phyloP scores from a whole-genome alignment of 1,284 basidiomycete genomes.

The Schizophyllum commune region DNA sequence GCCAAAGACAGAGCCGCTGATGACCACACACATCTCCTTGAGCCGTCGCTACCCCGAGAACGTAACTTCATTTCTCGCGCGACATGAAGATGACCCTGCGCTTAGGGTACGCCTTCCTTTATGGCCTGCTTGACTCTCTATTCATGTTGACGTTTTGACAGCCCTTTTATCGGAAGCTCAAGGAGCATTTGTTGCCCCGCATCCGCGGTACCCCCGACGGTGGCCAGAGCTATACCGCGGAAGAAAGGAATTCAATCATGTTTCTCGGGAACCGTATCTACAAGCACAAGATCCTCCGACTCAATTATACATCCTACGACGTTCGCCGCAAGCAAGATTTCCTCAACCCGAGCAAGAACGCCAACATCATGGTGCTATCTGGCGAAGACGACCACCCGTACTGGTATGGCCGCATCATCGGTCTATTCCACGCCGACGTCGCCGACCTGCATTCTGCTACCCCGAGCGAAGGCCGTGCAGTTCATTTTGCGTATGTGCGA shows the following conservation, averaged over 20 bases:
- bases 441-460: constrained; percentile 3
- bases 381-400: constrained; percentile 19
- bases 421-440: constrained; percentile 26
- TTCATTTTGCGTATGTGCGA: constrained; percentile 23
- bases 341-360: constrained; percentile 10
- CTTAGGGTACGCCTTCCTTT: constrained; percentile 4
- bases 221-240: constrained; percentile 8
- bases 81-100: constrained; percentile 7
- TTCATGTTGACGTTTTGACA: constrained; percentile 9
- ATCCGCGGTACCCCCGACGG: constrained; percentile 2
- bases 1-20: constrained; percentile 1
- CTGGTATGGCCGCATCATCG: constrained; percentile 27
- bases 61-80: constrained; percentile 5
- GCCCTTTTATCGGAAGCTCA: constrained; percentile 11
- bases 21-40: constrained; percentile 8
- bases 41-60: constrained; percentile 10
- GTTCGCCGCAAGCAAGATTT: constrained; percentile 14
- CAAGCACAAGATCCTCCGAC: constrained; percentile 15
- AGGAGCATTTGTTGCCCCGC: constrained; percentile 9
- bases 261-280: constrained; percentile 14
- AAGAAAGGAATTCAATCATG: constrained; percentile 1
- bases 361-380: constrained; percentile 12
- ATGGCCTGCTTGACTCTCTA: not conserved
- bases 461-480: constrained; percentile 6
- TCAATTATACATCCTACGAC: constrained; percentile 19